A percentile compares a stretch with the other conserved stretches of the same genome.
Conservation (phyloP, 2,329 filamentous ascomycete genomes). For the Pyricularia grisea region DNA sequence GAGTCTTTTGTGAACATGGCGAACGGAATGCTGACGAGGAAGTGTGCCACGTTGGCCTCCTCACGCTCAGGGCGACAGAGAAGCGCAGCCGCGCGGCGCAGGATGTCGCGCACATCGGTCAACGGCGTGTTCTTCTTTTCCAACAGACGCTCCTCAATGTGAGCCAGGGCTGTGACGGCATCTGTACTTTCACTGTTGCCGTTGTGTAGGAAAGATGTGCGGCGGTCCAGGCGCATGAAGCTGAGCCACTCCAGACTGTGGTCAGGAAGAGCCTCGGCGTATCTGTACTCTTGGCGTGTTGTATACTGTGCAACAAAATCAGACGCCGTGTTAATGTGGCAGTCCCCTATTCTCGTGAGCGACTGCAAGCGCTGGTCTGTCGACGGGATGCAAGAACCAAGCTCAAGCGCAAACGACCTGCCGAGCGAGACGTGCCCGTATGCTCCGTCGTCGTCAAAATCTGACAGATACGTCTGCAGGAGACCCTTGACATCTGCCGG, state of each 20-base stretch:
- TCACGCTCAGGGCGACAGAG: constrained; percentile 70
- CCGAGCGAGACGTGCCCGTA: constrained; percentile 91
- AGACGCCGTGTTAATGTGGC: constrained; percentile 80
- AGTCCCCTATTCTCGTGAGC: constrained; percentile 64
- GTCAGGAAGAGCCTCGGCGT: constrained; percentile 66
- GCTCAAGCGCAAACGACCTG: constrained; percentile 86
- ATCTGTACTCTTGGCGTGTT: constrained; percentile 89
- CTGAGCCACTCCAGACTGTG: constrained; percentile 57
- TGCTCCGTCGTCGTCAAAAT: constrained; percentile 82
- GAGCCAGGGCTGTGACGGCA: constrained; percentile 56
- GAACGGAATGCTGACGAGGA: constrained; percentile 89
- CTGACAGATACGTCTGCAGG: constrained; percentile 90
- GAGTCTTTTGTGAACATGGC: constrained; percentile 88
- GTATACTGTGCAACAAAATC: constrained; percentile 98
- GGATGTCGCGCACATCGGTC: constrained; percentile 66
- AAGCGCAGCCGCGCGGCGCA: constrained; percentile 77
- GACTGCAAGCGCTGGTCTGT: constrained; percentile 81
- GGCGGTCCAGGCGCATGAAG: constrained; percentile 45
- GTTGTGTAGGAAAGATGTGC: constrained; percentile 41
- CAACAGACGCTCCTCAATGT: constrained; percentile 62
- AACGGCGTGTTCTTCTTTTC: constrained; percentile 62
- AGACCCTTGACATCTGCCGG: constrained; percentile 92
- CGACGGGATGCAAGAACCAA: constrained; percentile 76
- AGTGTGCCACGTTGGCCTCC: constrained; percentile 71
- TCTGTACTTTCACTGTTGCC: constrained; percentile 46